Evolutionary conservation across 768 basidiomycete species (phyloP).

Genomic region (Lactarius quietus): DNA sequence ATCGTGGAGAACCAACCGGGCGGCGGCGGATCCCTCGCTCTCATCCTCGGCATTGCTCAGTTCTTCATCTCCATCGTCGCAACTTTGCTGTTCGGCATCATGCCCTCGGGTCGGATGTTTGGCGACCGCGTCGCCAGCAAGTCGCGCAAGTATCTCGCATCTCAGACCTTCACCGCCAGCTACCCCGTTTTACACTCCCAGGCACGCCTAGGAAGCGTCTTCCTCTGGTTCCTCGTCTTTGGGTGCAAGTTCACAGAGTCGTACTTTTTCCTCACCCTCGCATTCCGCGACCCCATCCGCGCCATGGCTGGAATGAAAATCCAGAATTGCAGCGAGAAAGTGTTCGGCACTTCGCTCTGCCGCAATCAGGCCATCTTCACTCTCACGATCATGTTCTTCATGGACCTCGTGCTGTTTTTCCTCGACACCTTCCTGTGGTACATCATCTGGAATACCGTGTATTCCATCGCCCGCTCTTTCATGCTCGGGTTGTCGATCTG

Average conservation of each 20-base stretch:
- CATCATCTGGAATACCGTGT: conserved; percentile 98
- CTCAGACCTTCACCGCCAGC: conserved; percentile 96
- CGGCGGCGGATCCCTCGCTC: conserved; percentile 65
- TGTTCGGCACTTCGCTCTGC: conserved; percentile 82
- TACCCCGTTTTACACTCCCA: conserved; percentile 67
- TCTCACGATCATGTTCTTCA: conserved; percentile 96
- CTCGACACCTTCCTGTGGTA: conserved; percentile 99
- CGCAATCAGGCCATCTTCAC: conserved; percentile 93
- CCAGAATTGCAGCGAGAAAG: conserved; percentile 83
- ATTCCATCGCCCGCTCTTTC: conserved; percentile 86
- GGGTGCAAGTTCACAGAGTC: conserved; percentile 96
- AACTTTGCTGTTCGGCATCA: conserved; percentile 81
- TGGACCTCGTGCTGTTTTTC: conserved; percentile 97
- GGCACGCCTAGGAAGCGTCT: conserved; percentile 73
- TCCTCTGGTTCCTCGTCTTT: conserved; percentile 90
- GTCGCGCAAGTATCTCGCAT: conserved; percentile 94
- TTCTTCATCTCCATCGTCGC: conserved; percentile 90
- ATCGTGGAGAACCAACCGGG: conserved; percentile 60
- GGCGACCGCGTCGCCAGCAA: conserved; percentile 96
- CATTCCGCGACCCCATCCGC: conserved; percentile 87
- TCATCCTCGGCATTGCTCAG: conserved; percentile 94
- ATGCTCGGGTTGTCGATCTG: conserved; percentile 91
- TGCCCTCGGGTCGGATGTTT: conserved; percentile 98
- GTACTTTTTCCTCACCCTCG: conserved; percentile 96
- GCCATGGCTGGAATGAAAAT: conserved; percentile 98